Evolutionary conservation across 208 protist genomes (phyloP), one percentile per base, ranked within the genome.

Genomic region (Wallacemonas sp.): DNA sequence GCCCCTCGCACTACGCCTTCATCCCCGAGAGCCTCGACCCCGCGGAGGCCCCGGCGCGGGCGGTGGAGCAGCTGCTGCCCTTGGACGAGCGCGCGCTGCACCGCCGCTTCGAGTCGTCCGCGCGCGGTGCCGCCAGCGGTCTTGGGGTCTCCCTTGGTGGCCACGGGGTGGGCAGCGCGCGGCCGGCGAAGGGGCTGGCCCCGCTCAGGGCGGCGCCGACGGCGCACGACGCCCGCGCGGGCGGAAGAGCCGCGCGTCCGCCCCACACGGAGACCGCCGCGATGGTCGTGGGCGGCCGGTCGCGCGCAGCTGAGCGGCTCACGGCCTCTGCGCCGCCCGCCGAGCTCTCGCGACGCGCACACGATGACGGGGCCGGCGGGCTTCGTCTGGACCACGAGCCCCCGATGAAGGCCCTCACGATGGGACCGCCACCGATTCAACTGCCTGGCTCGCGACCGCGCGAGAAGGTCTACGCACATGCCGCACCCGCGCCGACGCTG

Each of bases 21-120:
- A 59, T 59, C 20, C 52, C 52, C 14, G 52, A 33, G 22, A 39
- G 52, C 52, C 26, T 39, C 52, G 31, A 59, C 52, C 52, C 52
- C n/a, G 26, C 52, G n/a, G n/a, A 59, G 32, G 29, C 52, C 0
- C 52, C 52, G 11, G 29, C n/a, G 25, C 29, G 52, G 3, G 39
- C 52, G 18, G 10, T 36, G 52, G 52, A 59, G 4, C 52, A 59
- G 52, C 10, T 59, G 8, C 52, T 8, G 5, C 52, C 52, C 16
- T 1, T 59, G 16, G 52, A 59, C 22, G 52, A 59, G 18, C 5
- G 7, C 4, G 52, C 52, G 29, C 52, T 59, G 4, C 29, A n/a
- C 31, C 16, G 31, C 29, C 52, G 22, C 4, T 59, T 59, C 29
- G 25, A 11, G 7, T 7, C 16, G n/a, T 7, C 44, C 7, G n/a